Evolutionary conservation across 208 protist species (phyloP).

Genomic region (Trichomonas vaginalis): DNA sequence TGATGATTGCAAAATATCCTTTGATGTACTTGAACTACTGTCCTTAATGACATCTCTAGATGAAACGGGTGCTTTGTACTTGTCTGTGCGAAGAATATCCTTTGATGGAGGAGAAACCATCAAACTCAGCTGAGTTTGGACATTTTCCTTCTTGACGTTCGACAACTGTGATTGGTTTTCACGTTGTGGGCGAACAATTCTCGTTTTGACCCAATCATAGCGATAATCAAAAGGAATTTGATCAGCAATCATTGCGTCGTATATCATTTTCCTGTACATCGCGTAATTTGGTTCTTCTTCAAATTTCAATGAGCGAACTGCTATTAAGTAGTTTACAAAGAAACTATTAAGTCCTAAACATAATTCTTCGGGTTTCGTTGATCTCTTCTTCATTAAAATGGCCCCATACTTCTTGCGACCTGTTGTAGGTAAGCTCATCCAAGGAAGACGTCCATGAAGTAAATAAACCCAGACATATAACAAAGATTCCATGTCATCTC

Average conservation of each 20-base stretch:
- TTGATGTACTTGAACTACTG: background rate
- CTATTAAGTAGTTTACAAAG: background rate
- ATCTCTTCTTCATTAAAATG: background rate
- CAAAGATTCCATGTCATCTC: conserved; percentile 67
- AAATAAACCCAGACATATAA: conserved; percentile 98
- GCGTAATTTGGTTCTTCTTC: background rate
- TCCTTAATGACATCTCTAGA: background rate
- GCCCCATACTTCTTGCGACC: background rate
- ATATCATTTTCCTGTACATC: background rate
- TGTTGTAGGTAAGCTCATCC: conserved; percentile 66
- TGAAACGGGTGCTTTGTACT: background rate
- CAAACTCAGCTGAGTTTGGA: background rate
- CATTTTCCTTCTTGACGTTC: background rate
- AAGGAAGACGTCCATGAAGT: conserved; percentile 81
- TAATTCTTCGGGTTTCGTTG: background rate
- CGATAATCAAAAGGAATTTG: background rate
- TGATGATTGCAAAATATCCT: background rate
- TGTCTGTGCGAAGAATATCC: background rate
- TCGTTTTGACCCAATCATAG: background rate
- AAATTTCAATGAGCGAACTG: background rate
- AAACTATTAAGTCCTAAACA: background rate
- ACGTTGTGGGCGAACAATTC: background rate
- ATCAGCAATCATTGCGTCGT: background rate
- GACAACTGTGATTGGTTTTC: background rate
- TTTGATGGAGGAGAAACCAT: background rate